A percentile compares a stretch with the other conserved stretches of the same genome.
These are phyloP conservation scores for Saccharomycopsis crataegensis DNA, from an alignment of 1,139 yeast species.

Conservation along the genomic window DNA sequence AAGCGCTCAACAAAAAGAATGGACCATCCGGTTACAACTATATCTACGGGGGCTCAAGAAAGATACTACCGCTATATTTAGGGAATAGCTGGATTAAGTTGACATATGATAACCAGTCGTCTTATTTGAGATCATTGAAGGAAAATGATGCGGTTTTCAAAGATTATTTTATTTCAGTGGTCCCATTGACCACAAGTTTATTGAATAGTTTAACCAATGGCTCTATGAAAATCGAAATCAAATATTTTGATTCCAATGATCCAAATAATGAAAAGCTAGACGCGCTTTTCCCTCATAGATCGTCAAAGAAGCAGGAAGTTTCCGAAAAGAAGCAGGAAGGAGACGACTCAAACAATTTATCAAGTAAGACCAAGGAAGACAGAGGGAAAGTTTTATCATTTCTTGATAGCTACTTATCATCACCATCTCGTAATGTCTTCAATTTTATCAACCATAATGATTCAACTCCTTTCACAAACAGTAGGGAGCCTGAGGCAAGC, in stretches of 20 bases:
- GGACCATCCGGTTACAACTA: constrained; percentile 1
- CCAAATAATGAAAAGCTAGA: not conserved
- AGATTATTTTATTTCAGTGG: constrained; percentile 6
- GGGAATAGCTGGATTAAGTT: constrained; percentile 19
- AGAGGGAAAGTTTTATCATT: not conserved
- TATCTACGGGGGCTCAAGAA: not conserved
- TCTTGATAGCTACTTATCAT: not conserved
- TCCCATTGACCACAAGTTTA: constrained; percentile 2
- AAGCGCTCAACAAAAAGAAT: constrained; percentile 8
- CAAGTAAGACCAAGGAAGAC: not conserved
- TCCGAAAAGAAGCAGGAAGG: not conserved
- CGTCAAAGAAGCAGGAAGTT: no score
- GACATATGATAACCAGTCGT: constrained; percentile 14
- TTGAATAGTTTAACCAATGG: constrained; percentile 4
- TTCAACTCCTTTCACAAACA: not conserved
- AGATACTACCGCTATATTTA: constrained; percentile 13
- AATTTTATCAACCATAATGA: not conserved
- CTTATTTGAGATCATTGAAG: constrained; percentile 16
- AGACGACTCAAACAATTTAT: not conserved
- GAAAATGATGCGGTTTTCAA: constrained; percentile 14
- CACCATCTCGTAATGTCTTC: not conserved
- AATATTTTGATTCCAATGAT: not conserved
- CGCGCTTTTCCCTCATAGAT: not conserved
- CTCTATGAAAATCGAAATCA: not conserved
- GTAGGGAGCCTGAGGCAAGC: no score